Evolutionary conservation across 257 asterid genomes (phyloP), one percentile per base, ranked within the genome.

Genomic region (Petunia axillaris): DNA sequence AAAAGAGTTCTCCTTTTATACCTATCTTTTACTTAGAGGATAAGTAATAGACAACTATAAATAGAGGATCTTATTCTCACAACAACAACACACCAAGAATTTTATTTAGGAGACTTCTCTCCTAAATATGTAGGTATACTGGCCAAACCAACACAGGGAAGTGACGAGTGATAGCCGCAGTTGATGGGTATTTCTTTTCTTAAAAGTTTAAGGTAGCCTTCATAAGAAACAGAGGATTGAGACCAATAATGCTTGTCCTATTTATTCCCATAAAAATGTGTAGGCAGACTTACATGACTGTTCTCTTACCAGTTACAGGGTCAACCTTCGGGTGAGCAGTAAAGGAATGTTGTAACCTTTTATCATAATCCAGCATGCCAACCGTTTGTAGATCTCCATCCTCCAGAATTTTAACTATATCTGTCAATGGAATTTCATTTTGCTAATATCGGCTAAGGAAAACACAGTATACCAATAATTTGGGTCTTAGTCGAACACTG

Each of bases 261-360:
- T 71, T 16, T 46, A 25, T 35, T 48, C 35, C 35, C 62, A 71
- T 48, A 25, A 25, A 25, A 53, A 55, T 37, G 50, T 52, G 11
- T 63, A 40, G 73, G 64, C 44, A 41, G 70, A 74, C 40, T 13
- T 44, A 54, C 67, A 50, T 16, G 73, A 37, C 59, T 75, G 60
- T 71, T 48, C 82, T 81, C 85, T 87, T 91, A 93, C 99, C 99
- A 43, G 98, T 95, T 76, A 93, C 13, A 2, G 98, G 99, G 82
- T 95, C 99, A 81, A 95, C 93, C 85, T 95, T 95, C 1, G 99
- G 99, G 86, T 95, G 99, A 84, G 99, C 99, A 84, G 97, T 93
- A 76, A 95, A 95, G 75, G 98, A 50, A 87, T 93, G 99, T 9
- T 89, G 58, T 86, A 95, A 88, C 84, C 97, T 87, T 85, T 91